Base-by-base conservation (phyloP, 164 flowering plant genomes). In the Annona cherimola region DNA sequence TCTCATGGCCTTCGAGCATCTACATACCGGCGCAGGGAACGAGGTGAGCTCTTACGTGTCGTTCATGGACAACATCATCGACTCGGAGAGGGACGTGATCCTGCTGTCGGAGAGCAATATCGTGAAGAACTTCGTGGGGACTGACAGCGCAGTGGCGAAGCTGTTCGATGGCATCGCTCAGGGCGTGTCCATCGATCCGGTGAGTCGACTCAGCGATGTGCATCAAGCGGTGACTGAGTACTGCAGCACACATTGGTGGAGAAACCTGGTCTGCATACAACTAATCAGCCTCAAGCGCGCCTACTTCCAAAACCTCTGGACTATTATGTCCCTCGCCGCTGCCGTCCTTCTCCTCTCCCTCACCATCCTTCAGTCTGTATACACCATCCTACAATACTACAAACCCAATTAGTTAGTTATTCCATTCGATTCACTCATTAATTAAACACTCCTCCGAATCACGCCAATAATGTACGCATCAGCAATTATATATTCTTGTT, bases 11-110 rank as follows among this genome's bases (percentile, higher is more conserved):
- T 88, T 77, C 54, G 88, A 88, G 73, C 76, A 84, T 0, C 78
- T 78, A 68, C 89, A 86, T 45, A 87, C 81, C 0, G 87, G 89
- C 35, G 86, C 79, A 3, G 88, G 89, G 43, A 83, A 78, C 18
- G 87, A 84, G 60, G 82, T 86, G 64, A 83, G 88, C 0, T 79
- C 88, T 0, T 88, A 82, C 71, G 69, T 82, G 0, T 85, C 78
- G 63, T 85, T 86, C 82, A 88, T 88, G 87, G 87, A 85, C 79
- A 84, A 81, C 76, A 76, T 88, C 50, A 85, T 88, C 4, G 88
- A 86, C 73, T 76, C 76, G 3, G 79, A 78, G 1, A 73, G 42
- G 62, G 92, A 85, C 35, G 90, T 86, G 12, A 79, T 72, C 16
- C 81, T 81, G 3, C 76, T 83, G 35, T 80, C 80, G 55, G 68